These are phyloP conservation scores for Tetraselmis chui DNA, from an alignment of 139 green algal genomes.

Conservation along the genomic window DNA sequence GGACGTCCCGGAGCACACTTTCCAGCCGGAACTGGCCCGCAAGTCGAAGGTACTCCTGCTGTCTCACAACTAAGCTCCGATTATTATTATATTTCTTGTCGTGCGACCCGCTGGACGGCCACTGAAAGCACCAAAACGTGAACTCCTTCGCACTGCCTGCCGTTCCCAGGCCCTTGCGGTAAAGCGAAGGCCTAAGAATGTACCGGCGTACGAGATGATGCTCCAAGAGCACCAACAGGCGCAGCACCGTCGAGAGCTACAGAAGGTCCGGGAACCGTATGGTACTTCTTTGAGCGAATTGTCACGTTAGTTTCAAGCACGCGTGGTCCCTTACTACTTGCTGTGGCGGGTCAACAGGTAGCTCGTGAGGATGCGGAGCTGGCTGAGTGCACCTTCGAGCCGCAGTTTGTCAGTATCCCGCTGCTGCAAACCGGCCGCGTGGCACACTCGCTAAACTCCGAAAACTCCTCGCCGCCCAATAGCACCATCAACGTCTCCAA, in stretches of 20 bases:
- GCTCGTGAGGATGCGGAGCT: background rate
- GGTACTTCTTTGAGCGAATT: too few relatives aligned
- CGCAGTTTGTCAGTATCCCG: background rate
- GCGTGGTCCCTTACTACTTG: too few relatives aligned
- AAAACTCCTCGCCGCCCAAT: background rate
- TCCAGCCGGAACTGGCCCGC: background rate
- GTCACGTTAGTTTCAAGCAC: too few relatives aligned
- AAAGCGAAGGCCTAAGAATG: background rate
- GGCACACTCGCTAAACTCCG: background rate
- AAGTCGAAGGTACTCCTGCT: background rate
- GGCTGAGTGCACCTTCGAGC: background rate
- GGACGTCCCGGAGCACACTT: background rate
- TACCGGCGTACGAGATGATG: background rate
- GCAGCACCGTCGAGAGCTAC: background rate
- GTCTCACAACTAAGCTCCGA: too few relatives aligned
- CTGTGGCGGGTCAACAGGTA: background rate
- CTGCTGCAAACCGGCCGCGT: background rate
- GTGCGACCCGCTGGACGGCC: too few relatives aligned
- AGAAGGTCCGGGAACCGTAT: background rate
- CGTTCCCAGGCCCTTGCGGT: background rate
- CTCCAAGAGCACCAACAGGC: background rate
- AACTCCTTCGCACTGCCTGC: too few relatives aligned
- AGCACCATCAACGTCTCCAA: background rate
- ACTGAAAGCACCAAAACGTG: too few relatives aligned
- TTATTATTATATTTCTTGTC: too few relatives aligned